Base-by-base conservation (phyloP, 2,329 filamentous ascomycete genomes). In the Aspergillus luchuensis region DNA sequence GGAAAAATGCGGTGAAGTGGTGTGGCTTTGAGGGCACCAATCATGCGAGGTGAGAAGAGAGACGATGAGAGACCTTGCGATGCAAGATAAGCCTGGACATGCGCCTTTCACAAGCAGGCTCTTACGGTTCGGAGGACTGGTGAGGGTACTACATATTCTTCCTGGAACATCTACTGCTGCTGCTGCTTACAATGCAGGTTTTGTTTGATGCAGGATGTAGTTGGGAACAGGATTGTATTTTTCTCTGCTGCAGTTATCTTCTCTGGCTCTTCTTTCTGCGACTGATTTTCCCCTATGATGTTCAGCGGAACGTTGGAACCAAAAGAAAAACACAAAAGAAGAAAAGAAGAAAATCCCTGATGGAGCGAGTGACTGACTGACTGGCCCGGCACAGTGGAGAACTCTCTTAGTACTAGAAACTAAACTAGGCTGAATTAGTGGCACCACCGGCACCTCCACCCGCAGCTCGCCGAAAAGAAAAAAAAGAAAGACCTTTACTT, bases 1-100 rank as follows among this genome's bases (percentile, higher is more conserved):
- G 28, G 38, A 11, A 63, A 63, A 63, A 60, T 63, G 61, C 61
- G 61, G 61, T 63, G 61, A 63, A 58, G 51, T 60, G 61, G 58
- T 58, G 57, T 47, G 47, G 30, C 39, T 45, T 36, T 41, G 61
- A 57, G 50, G 58, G 58, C 58, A 60, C 61, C 61, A 63, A 63
- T 63, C 61, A 63, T 30, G 28, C 43, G 43, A 23, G 38, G 38
- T 15, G 11, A 11, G 11, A 11, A 36, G 33, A 36, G 33, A 36
- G 33, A 13, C 8, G 28, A 30, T 10, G 28, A 25, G 8, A n/a
- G 51, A 54, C 23, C 36, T 55, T 43, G 38, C 10, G 38, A 41
- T 28, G 19, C 33, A 17, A 54, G 38, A 54, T 39, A 25, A 54
- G 41, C 41, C 41, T 53, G 30, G 28, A 23, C 43, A 23, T 19